Conservation (phyloP, 305 asterid genomes). For the Striga hermonthica region DNA sequence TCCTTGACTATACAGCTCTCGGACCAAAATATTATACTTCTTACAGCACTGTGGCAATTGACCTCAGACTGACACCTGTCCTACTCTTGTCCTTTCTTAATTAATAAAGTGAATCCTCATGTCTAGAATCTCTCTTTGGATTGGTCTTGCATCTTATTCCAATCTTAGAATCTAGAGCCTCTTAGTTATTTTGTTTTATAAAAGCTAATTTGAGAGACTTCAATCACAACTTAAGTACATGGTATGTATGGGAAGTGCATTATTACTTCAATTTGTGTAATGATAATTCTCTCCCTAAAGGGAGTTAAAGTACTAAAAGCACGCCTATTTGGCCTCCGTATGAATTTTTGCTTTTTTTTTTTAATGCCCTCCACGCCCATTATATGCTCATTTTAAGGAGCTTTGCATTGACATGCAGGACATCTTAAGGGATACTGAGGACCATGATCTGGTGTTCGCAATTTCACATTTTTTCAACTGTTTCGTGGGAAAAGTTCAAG, state of each 20-base stretch:
- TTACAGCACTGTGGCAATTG: too few species aligned
- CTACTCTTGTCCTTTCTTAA: too few species aligned
- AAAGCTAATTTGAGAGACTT: background rate
- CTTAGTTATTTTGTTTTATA: background rate
- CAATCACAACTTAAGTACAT: background rate
- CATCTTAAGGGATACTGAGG: conserved; percentile 71
- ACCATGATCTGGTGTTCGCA: conserved; percentile 71
- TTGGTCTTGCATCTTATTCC: background rate
- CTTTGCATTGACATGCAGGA: conserved; percentile 46
- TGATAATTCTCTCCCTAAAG: too few species aligned
- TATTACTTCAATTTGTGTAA: too few species aligned
- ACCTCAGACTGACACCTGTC: too few species aligned
- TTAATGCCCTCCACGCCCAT: background rate
- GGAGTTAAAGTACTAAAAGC: too few species aligned
- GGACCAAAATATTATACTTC: too few species aligned
- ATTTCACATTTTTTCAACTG: conserved; percentile 73
- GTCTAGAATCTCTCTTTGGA: background rate
- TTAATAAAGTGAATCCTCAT: background rate
- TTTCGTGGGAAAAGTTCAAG: conserved; percentile 56
- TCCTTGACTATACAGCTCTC: too few species aligned
- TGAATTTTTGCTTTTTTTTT: conserved; percentile 17
- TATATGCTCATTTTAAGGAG: too few species aligned
- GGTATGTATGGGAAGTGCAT: too few species aligned
- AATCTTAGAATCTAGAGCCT: background rate
- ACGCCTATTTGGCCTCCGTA: conserved; percentile 13